These are phyloP conservation scores for Ceratobasidium sp. DNA, from an alignment of 1,284 basidiomycete species.

Conservation along the genomic window DNA sequence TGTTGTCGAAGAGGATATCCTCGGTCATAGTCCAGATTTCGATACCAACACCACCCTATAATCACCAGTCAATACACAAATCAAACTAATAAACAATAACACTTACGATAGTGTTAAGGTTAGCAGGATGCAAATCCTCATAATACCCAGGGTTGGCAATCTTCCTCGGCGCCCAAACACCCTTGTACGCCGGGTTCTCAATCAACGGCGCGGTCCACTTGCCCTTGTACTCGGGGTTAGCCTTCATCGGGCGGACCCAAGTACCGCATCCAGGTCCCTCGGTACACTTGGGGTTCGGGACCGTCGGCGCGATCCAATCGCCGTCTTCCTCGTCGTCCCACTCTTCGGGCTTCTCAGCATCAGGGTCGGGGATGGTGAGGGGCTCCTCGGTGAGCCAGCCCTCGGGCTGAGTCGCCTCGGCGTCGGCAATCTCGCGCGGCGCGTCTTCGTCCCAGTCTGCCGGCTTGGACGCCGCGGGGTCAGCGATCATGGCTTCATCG, in stretches of 20 bases:
- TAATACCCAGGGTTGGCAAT: constrained; percentile 95
- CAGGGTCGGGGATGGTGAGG: constrained; percentile 87
- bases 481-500: constrained; percentile 87
- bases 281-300: constrained; percentile 91
- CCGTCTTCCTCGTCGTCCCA: constrained; percentile 99
- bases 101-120: constrained; percentile 86
- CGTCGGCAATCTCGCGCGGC: constrained; percentile 90
- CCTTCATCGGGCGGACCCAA: constrained; percentile 89
- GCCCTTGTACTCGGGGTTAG: constrained; percentile 95
- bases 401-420: constrained; percentile 89
- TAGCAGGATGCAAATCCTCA: constrained; percentile 89
- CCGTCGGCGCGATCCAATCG: constrained; percentile 93
- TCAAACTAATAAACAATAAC: neutral
- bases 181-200: constrained; percentile 98
- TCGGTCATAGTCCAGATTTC: constrained; percentile 99
- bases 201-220: constrained; percentile 96
- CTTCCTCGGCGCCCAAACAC: constrained; percentile 92
- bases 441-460: constrained; percentile 97
- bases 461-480: constrained; percentile 90
- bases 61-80: constrained; percentile 42
- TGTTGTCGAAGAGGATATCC: constrained; percentile 95
- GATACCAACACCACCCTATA: constrained; percentile 90
- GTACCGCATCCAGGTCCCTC: constrained; percentile 94
- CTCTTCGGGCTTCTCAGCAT: constrained; percentile 97
- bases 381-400: constrained; percentile 97